Evolutionary conservation across 225 moss, liverwort and hornwort genomes (phyloP), one percentile per base, ranked within the genome.

Genomic region (Physcomitrium patens): DNA sequence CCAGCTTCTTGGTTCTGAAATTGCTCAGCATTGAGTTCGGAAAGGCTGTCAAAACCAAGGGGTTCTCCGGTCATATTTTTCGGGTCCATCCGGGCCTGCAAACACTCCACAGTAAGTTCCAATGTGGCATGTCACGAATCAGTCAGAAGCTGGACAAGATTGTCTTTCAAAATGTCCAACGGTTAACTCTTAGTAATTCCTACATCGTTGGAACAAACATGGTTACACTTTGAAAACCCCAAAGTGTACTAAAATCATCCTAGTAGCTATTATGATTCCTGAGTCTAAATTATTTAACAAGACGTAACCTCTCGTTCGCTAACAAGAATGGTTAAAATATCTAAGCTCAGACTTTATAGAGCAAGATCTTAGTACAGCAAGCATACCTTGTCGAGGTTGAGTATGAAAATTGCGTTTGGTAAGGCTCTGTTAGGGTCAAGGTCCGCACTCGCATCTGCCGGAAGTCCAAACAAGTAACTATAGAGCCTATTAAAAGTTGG

Each of bases 31-130:
- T 83, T 73, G 23, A 92, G 90, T 16, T 71, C 86, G 41, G 56
- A 47, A 23, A 91, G 58, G 48, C 44, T 79, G 54, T 72, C 69
- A 77, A 81, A 78, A 24, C 73, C 70, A 47, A 79, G 11, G 23
- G 89, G 52, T 72, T 87, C 79, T 19, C 45, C 47, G 10, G 20
- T 70, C 31, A 52, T 43, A 72, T 85, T 77, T 65, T 69, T 76
- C 26, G 96, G 96, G 84, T 94, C 84, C 88, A 94, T 92, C 76
- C 96, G 89, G 55, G 88, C 93, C 91, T 91, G 86, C 73, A 80
- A 53, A 41, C 24, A 81, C 37, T 59, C 31, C 54, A 60, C 37
- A 23, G 24, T 65, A 42, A 65, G 46, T 46, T 68, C 63, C 43
- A 24, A 61, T 47, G 51, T 52, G 9, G 20, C 1, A 48, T 13